Conservation (phyloP, 1,284 basidiomycete genomes). For the Rhizopogon parksii region DNA sequence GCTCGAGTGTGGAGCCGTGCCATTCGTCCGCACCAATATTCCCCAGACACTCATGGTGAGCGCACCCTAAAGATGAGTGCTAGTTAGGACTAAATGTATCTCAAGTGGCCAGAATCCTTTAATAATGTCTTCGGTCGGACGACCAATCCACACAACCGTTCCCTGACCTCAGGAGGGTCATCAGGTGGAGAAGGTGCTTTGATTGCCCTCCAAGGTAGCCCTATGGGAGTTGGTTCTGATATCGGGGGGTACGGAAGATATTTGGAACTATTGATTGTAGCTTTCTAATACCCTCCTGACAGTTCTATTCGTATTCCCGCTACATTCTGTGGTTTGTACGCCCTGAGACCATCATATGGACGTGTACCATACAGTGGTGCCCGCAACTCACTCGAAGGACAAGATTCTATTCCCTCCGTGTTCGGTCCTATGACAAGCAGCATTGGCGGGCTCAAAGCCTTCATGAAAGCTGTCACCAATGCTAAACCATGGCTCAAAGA, state of each 20-base stretch:
- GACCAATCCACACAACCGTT: conserved; percentile 52
- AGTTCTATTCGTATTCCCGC: conserved; percentile 68
- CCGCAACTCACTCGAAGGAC: conserved; percentile 58
- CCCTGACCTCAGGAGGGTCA: conserved; percentile 49
- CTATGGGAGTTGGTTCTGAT: conserved; percentile 64
- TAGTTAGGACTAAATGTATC: background rate
- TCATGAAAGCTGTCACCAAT: conserved; percentile 52
- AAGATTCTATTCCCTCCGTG: conserved; percentile 65
- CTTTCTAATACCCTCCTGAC: background rate
- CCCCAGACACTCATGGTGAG: conserved; percentile 60
- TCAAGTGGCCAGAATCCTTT: conserved; percentile 55
- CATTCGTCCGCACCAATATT: conserved; percentile 65
- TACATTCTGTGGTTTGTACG: conserved; percentile 60
- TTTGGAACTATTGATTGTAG: background rate
- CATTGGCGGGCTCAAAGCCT: conserved; percentile 53
- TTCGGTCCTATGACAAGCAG: conserved; percentile 64
- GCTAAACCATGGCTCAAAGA: conserved; percentile 66
- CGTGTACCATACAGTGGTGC: conserved; percentile 67
- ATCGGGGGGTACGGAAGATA: conserved; percentile 47
- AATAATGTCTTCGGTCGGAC: conserved; percentile 68
- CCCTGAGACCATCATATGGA: conserved; percentile 62
- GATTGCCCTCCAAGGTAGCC: conserved; percentile 48
- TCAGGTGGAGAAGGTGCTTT: conserved; percentile 65
- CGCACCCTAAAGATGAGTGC: background rate
- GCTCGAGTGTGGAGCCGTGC: conserved; percentile 55